phyloP scores from a whole-genome alignment of 352 stramenopile species.

The Albugo laibachii region DNA sequence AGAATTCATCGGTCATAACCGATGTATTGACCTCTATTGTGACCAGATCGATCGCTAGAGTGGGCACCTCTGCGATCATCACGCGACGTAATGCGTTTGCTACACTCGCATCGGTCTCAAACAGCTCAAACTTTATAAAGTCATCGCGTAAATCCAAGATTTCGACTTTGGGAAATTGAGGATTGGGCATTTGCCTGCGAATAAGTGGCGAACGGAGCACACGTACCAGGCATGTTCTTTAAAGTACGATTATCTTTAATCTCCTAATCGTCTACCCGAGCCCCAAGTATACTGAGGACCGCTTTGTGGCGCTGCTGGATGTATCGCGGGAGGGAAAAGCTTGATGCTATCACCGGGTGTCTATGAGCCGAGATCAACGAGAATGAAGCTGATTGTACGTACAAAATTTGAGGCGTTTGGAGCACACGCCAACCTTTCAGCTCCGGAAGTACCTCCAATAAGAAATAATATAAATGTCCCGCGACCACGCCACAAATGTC shows the following conservation, averaged over 20 bases:
- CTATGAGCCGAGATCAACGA: too few relatives aligned
- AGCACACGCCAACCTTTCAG: slow-evolving; percentile 73
- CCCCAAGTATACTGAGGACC: slow-evolving; percentile 17
- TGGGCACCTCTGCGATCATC: slow-evolving; percentile 95
- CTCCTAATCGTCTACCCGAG: slow-evolving; percentile 21
- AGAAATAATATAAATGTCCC: slow-evolving; percentile 81
- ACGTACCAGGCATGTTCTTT: not conserved
- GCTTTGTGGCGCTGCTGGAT: slow-evolving; percentile 3
- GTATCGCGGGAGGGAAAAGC: slow-evolving; percentile 14
- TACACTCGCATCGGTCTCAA: slow-evolving; percentile 90
- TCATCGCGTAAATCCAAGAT: slow-evolving; percentile 88
- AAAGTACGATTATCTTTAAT: slow-evolving; percentile 31
- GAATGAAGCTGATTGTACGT: slow-evolving; percentile 7
- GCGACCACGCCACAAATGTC: slow-evolving; percentile 71
- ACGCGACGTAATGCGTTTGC: slow-evolving; percentile 94
- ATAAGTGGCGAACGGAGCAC: slow-evolving; percentile 4
- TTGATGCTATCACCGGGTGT: slow-evolving; percentile 14
- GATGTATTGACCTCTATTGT: slow-evolving; percentile 95
- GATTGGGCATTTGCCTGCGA: slow-evolving; percentile 38
- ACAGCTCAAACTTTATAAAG: slow-evolving; percentile 95
- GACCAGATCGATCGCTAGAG: slow-evolving; percentile 97
- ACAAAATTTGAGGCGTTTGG: slow-evolving; percentile 70
- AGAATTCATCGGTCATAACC: slow-evolving; percentile 97
- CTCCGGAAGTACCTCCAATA: slow-evolving; percentile 68
- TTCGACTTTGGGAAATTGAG: slow-evolving; percentile 86